Conservation (phyloP, 139 green algal genomes). For the Haematococcus lacustris region DNA sequence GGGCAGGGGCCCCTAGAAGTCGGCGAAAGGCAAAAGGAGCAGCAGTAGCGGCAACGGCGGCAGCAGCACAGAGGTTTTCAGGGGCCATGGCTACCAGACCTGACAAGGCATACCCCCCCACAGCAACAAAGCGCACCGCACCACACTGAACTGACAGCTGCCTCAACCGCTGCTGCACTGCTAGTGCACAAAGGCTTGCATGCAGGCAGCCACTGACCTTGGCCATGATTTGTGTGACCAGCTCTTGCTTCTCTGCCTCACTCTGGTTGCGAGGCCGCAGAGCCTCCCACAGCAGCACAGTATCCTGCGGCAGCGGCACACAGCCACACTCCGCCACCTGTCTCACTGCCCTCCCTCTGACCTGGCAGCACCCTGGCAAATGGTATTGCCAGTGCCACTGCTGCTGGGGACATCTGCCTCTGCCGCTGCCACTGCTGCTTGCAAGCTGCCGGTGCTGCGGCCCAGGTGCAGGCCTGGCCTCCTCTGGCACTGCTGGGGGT, state of each 20-base stretch:
- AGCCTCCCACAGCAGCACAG: slow-evolving; percentile 61
- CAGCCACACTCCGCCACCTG: too few relatives aligned
- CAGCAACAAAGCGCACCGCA: too few relatives aligned
- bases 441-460: too few relatives aligned
- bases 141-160: too few relatives aligned
- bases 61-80: not conserved
- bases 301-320: slow-evolving; percentile 24
- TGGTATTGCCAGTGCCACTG: not conserved
- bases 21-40: too few relatives aligned
- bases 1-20: too few relatives aligned
- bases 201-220: slow-evolving; percentile 20
- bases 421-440: too few relatives aligned
- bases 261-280: slow-evolving; percentile 42
- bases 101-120: too few relatives aligned
- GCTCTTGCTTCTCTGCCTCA: slow-evolving; percentile 31
- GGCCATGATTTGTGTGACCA: slow-evolving; percentile 48
- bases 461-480: not conserved
- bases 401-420: not conserved
- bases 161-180: too few relatives aligned
- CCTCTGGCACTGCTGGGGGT: not conserved
- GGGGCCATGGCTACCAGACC: not conserved
- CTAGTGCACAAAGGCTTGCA: not conserved
- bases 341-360: too few relatives aligned
- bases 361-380: too few relatives aligned
- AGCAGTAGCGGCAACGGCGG: too few relatives aligned